Conservation (phyloP, 257 asterid species). For the Mitragyna speciosa region DNA sequence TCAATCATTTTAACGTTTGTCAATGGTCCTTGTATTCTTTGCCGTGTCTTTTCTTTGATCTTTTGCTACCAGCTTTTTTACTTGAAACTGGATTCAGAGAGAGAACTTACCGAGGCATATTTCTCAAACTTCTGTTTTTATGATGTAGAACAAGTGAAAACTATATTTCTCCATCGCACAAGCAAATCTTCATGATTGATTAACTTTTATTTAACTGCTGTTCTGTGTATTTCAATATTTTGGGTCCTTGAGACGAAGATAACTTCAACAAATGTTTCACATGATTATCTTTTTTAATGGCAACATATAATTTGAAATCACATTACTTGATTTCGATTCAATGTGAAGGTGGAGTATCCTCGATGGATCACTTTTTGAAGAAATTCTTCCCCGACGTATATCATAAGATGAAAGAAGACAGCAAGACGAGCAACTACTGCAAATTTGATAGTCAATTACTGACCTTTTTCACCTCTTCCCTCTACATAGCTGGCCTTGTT, state of each 20-base stretch:
- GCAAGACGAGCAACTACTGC: slow-evolving; percentile 49
- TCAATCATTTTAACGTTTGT: background rate
- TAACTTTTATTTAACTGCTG: background rate
- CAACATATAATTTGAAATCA: too few species aligned
- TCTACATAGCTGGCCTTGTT: slow-evolving; percentile 54
- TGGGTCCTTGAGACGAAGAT: background rate
- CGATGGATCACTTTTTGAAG: slow-evolving; percentile 51
- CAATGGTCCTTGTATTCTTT: background rate
- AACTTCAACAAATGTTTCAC: background rate
- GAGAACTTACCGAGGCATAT: too few species aligned
- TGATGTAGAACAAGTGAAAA: too few species aligned
- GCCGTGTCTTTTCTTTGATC: background rate
- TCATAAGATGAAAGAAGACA: slow-evolving; percentile 31
- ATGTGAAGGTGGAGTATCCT: slow-evolving; percentile 54
- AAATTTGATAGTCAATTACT: slow-evolving; percentile 50
- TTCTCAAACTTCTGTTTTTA: too few species aligned
- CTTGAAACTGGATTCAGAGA: background rate
- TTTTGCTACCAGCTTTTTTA: background rate
- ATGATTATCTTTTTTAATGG: too few species aligned
- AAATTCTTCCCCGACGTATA: slow-evolving; percentile 48
- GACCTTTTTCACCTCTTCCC: slow-evolving; percentile 50
- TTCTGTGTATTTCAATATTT: too few species aligned
- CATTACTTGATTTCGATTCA: background rate
- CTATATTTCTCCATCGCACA: background rate
- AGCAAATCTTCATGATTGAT: too few species aligned